Evolutionary conservation across 768 basidiomycete genomes (phyloP), one percentile per base, ranked within the genome.

Genomic region (Mycena filopes): DNA sequence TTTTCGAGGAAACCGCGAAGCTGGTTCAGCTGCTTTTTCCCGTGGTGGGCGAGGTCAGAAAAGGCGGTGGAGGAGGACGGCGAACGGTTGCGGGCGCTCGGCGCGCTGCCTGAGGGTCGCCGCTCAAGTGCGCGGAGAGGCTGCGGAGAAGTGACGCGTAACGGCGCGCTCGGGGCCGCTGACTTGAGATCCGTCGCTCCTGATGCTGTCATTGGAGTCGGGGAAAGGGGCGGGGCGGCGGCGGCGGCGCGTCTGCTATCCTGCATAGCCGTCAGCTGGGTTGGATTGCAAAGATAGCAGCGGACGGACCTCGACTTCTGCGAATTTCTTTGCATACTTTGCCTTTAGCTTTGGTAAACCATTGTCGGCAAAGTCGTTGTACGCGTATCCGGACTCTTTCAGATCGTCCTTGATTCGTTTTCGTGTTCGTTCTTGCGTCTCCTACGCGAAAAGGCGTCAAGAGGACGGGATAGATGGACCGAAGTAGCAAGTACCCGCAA

Each of bases 401-500:
- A 96, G 77, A 74, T 96, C 95, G 72, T 97, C 95, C 75, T 92
- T 94, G 75, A 98, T 91, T 28, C 94, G 89, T 74, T 94, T 93
- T 49, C 93, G 85, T n/a, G 94, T 96, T 40, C 96, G 87, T 57
- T 94, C 93, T 80, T 97, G 95, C 13, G 90, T 91, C 70, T 96
- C 95, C 94, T 95, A 12, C 11, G 12, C 18, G 21, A 53, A 59
- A 60, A 18, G 15, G 41, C 63, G 60, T 63, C 58, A 56, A 13
- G 33, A 21, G 7, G 36, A 23, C 48, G 25, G 33, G n/a, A 36
- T 45, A 48, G n/a, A 54, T 51, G 15, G 21, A 23, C 3, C 45
- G 48, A 60, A 45, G 28, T 4, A 62, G 73, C n/a, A 36, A 45
- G 55, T 69, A 88, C 94, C 84, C 89, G 94, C 48, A 96, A 77